Conservation (phyloP, 257 asterid genomes). For the Solanum chaucha region DNA sequence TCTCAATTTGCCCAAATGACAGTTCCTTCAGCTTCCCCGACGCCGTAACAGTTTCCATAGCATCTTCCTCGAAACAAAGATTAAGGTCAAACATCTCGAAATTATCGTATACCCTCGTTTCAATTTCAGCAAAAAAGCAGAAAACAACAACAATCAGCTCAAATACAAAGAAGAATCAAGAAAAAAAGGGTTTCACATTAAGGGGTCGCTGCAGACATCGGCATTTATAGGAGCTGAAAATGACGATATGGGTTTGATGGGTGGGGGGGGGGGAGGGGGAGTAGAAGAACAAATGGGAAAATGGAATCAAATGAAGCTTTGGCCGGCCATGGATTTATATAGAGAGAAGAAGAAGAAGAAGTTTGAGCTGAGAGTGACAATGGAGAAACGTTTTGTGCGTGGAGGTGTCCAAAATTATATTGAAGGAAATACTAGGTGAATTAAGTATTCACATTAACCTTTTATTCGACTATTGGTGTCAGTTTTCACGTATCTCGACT, state of each 20-base stretch:
- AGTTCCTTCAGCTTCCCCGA: conserved; percentile 24
- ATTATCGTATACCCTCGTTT: background rate
- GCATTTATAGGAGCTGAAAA: background rate
- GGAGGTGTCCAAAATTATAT: background rate
- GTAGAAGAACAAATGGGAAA: background rate
- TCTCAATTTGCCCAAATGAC: conserved; percentile 32
- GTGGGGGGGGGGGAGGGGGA: too few relatives aligned
- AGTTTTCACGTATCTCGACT: background rate
- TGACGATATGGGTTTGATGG: background rate
- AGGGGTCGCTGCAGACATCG: conserved; percentile 15
- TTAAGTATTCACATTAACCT: too few relatives aligned
- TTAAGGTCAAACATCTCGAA: conserved; percentile 59
- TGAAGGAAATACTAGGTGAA: background rate
- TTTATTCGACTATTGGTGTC: background rate
- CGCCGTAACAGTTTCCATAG: conserved; percentile 21
- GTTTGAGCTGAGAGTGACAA: background rate
- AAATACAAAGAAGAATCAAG: conserved; percentile 8
- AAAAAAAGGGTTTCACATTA: conserved; percentile 32
- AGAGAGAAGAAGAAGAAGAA: background rate
- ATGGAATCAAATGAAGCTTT: background rate
- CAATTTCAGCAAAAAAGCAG: background rate
- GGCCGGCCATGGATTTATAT: background rate
- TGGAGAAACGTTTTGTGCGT: background rate
- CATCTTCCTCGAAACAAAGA: conserved; percentile 28
- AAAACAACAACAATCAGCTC: background rate